Evolutionary conservation across 2,329 filamentous ascomycete genomes (phyloP), one percentile per base, ranked within the genome.

Genomic region (Phyllachora maydis): DNA sequence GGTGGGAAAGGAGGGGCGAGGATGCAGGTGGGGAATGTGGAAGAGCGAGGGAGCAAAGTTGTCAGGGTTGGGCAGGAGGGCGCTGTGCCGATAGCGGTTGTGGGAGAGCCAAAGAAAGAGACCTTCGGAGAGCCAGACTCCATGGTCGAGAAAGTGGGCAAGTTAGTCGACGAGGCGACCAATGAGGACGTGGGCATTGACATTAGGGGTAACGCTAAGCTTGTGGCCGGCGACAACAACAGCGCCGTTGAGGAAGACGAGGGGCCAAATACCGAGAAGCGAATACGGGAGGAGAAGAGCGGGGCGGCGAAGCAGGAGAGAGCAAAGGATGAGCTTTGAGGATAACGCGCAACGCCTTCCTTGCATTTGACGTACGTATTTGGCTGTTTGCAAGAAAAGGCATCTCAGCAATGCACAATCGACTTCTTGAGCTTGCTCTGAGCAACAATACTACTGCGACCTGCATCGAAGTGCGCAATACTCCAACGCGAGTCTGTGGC

Each of bases 201-300:
- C n/a, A n/a, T n/a, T n/a, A n/a, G n/a, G n/a, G n/a, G n/a, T n/a
- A n/a, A n/a, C n/a, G n/a, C 15, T 18, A n/a, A n/a, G 16, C 7
- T 18, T 21, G 52, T 69, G 22, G 54, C 58, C 23, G 36, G 30
- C n/a, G 37, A 40, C 24, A 33, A 36, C 26, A 30, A 21, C 11
- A 10, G 12, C 14, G 12, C 18, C 16, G 18, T 26, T 30, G 27
- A 18, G n/a, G 15, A 26, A 19, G 26, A 37, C 34, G 34, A 35
- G 28, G 31, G 37, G 36, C 35, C 38, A 11, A 8, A 6, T 4
- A n/a, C 19, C n/a, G 8, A 6, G 50, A 70, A 70, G 49, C 58
- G 63, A 45, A 59, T 59, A 46, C 66, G 63, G 51, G 63, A 69
- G 32, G 62, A 62, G 28, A 28, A 34, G 8, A 29, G 31, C 6